Conservation (phyloP, 2,329 filamentous ascomycete genomes). For the Aspergillus sp. region DNA sequence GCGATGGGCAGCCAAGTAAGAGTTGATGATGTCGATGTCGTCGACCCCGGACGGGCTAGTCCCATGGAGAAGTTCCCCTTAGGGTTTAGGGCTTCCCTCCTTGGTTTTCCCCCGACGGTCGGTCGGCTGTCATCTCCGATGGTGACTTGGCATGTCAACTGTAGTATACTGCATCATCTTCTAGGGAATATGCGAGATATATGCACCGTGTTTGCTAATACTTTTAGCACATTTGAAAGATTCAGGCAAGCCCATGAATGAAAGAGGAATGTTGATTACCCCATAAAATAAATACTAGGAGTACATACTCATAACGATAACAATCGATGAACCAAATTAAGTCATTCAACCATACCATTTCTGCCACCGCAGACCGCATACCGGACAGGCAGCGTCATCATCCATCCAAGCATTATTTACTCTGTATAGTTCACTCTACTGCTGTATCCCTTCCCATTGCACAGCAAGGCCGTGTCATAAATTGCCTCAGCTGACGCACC, state of each 20-base stretch:
- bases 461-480: neutral
- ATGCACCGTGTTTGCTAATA: no score
- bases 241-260: no score
- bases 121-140: constrained; percentile 9
- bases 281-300: no score
- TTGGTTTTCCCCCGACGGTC: neutral
- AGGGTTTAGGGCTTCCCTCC: constrained; percentile 27
- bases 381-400: neutral
- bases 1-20: constrained; percentile 7
- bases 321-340: neutral
- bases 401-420: neutral
- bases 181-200: no score
- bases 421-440: neutral
- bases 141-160: neutral
- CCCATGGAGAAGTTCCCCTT: constrained; percentile 14
- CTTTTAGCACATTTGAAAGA: no score
- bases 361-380: constrained; percentile 1
- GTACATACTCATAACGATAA: no score
- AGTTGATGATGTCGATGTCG: constrained; percentile 23
- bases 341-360: neutral
- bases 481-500: neutral
- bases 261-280: no score
- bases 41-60: constrained; percentile 13
- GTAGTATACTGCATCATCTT: no score
- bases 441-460: neutral